Evolutionary conservation across 2,329 filamentous ascomycete species (phyloP), one percentile per base, ranked within the genome.

Genomic region (Trichoderma guizhouense): DNA sequence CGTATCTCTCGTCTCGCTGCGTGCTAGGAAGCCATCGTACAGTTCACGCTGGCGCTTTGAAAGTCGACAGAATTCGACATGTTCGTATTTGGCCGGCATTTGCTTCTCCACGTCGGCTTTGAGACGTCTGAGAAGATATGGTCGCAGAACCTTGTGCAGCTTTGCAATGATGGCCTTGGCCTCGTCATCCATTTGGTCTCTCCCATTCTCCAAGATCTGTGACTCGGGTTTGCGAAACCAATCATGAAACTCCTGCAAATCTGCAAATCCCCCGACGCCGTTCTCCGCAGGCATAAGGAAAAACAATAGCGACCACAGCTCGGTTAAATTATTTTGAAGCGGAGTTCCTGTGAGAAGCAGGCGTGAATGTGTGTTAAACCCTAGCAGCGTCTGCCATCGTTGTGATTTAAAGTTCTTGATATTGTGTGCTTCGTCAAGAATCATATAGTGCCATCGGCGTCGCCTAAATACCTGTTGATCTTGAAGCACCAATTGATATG

Each of bases 321-420:
- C 96, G 0, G 95, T 97, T 6, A 99, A 86, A 74, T 98, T 98
- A 82, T 99, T 99, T 80, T 99, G 96, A 28, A 99, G 86, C 2
- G 97, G 96, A 1, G 96, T 99, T 71, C 96, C 96, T 0, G 96
- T 99, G 12, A 99, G 86, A 0, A 99, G 84, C 12, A 99, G 88
- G 39, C 96, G 90, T 32, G 95, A 91, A 74, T 92, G 91, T 0
- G 96, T 98, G 77, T 97, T 95, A 83, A 99, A 97, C 0, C 93
- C 96, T 26, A 99, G 89, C 74, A 99, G 88, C 0, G 94, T 95
- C 80, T 98, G 96, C 95, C 96, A 99, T 74, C 95, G 88, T 80
- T 98, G 95, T 2, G 95, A 98, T 78, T 97, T 95, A 86, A 98
- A 99, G 82, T 99, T 99, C 79, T 99, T 98, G 86, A 99, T 99